A percentile compares a stretch with the other conserved stretches of the same genome.
Evolutionary conservation across 805 yeast species (phyloP).

Genomic region (Clavispora carvajalis): DNA sequence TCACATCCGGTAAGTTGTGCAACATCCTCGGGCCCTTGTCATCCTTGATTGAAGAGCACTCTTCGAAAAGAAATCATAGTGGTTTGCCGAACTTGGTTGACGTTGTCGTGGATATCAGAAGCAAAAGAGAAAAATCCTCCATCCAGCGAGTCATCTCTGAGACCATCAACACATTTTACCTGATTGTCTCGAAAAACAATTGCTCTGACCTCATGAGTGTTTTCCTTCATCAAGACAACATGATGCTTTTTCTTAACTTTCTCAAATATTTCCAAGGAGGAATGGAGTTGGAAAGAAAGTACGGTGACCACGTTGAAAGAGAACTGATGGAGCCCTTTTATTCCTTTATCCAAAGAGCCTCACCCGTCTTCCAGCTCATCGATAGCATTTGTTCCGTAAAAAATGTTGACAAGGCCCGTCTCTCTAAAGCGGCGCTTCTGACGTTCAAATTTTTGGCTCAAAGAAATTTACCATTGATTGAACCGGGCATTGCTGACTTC

Average conservation of each 20-base stretch:
- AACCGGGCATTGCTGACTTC: slow-evolving; percentile 29
- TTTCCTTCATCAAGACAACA: slow-evolving; percentile 30
- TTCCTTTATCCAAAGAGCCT: slow-evolving; percentile 45
- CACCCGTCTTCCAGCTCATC: slow-evolving; percentile 27
- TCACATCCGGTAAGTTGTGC: slow-evolving; percentile 12
- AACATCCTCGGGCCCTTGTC: slow-evolving; percentile 45
- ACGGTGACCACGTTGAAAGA: slow-evolving; percentile 63
- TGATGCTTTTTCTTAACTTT: slow-evolving; percentile 41
- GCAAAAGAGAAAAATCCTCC: slow-evolving; percentile 15
- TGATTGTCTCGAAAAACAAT: slow-evolving; percentile 22
- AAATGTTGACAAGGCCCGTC: slow-evolving; percentile 20
- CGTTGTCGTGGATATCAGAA: slow-evolving; percentile 11
- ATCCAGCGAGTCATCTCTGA: slow-evolving; percentile 26
- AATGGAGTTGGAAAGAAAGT: slow-evolving; percentile 50
- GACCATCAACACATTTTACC: slow-evolving; percentile 15
- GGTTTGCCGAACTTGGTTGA: slow-evolving; percentile 29
- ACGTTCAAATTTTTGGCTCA: slow-evolving; percentile 25
- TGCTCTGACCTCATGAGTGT: slow-evolving; percentile 11
- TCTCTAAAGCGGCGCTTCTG: slow-evolving; percentile 30
- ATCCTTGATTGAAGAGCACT: slow-evolving; percentile 37
- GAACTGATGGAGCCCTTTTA: slow-evolving; percentile 46
- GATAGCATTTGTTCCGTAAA: neutral
- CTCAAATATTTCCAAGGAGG: slow-evolving; percentile 54
- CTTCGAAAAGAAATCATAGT: slow-evolving; percentile 33
- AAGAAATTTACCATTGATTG: slow-evolving; percentile 19